Percentiles rank a stretch among this genome's conserved stretches.
phyloP scores from a whole-genome alignment of 2,329 filamentous ascomycete genomes.

The Biscogniauxia mediterranea region DNA sequence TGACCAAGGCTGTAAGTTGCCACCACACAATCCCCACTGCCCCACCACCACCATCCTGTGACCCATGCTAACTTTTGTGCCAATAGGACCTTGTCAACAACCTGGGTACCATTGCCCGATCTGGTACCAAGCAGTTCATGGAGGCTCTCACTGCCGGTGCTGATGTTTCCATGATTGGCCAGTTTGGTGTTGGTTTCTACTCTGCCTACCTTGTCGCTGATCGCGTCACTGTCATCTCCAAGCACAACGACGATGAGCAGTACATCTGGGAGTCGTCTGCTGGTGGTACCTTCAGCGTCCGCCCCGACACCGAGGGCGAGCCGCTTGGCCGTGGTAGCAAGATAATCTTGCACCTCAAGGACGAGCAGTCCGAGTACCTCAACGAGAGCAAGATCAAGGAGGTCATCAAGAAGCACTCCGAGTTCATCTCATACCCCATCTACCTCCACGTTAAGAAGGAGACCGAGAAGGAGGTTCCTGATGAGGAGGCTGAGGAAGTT shows the following conservation, averaged over 20 bases:
- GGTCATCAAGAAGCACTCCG: constrained; percentile 99
- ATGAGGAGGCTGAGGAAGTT: constrained; percentile 81
- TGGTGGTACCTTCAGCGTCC: constrained; percentile 95
- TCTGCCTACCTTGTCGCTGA: constrained; percentile 99
- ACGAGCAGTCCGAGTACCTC: constrained; percentile 97
- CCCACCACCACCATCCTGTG: neutral
- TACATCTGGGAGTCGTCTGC: constrained; percentile 99
- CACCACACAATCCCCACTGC: neutral
- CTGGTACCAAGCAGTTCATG: constrained; percentile 99
- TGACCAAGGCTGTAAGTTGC: constrained; percentile 95
- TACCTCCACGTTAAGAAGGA: constrained; percentile 99
- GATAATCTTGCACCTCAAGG: constrained; percentile 98
- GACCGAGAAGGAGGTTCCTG: constrained; percentile 97
- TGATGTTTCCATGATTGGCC: constrained; percentile 99
- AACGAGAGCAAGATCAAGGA: constrained; percentile 99
- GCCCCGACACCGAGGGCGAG: constrained; percentile 85
- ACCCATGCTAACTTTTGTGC: constrained; percentile 36
- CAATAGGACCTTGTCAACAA: constrained; percentile 95
- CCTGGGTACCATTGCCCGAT: constrained; percentile 98
- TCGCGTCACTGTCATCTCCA: constrained; percentile 91
- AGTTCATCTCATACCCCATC: constrained; percentile 99
- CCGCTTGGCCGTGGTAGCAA: constrained; percentile 91
- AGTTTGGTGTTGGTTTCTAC: constrained; percentile 99
- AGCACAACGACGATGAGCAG: constrained; percentile 99
- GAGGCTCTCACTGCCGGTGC: constrained; percentile 97